A percentile compares a stretch with the other conserved stretches of the same genome.
These are phyloP conservation scores for Bipolaris bicolor DNA, from an alignment of 2,329 filamentous ascomycete genomes.

Conservation along the genomic window DNA sequence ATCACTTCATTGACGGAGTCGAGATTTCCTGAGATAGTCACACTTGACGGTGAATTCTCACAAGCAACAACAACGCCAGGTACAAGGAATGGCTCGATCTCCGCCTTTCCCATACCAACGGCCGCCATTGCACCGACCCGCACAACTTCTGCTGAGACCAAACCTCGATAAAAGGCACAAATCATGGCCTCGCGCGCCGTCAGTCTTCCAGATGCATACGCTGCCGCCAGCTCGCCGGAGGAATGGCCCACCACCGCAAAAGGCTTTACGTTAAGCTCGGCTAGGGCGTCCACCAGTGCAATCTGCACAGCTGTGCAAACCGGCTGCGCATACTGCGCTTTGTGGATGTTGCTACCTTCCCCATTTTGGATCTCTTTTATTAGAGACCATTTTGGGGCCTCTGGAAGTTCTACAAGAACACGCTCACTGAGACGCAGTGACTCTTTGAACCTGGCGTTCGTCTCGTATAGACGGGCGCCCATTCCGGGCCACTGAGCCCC, in stretches of 20 bases:
- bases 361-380: too few relatives aligned
- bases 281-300: constrained; percentile 24
- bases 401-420: too few relatives aligned
- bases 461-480: background rate
- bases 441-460: too few relatives aligned
- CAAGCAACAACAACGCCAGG: background rate
- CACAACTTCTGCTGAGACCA: too few relatives aligned
- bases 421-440: too few relatives aligned
- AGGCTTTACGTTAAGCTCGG: constrained; percentile 14
- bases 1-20: background rate
- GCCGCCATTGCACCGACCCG: background rate
- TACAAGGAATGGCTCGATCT: background rate
- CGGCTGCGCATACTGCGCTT: constrained; percentile 12
- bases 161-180: too few relatives aligned
- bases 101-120: background rate
- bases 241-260: constrained; percentile 34
- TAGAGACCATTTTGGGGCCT: too few relatives aligned
- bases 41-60: background rate
- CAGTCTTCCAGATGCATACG: constrained; percentile 24
- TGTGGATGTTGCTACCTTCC: too few relatives aligned
- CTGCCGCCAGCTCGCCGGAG: constrained; percentile 40
- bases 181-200: background rate
- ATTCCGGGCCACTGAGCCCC: background rate
- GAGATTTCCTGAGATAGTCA: background rate
- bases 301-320: constrained; percentile 23